Evolutionary conservation across 2,329 filamentous ascomycete species (phyloP).

Genomic region (Fusarium coffeatum): DNA sequence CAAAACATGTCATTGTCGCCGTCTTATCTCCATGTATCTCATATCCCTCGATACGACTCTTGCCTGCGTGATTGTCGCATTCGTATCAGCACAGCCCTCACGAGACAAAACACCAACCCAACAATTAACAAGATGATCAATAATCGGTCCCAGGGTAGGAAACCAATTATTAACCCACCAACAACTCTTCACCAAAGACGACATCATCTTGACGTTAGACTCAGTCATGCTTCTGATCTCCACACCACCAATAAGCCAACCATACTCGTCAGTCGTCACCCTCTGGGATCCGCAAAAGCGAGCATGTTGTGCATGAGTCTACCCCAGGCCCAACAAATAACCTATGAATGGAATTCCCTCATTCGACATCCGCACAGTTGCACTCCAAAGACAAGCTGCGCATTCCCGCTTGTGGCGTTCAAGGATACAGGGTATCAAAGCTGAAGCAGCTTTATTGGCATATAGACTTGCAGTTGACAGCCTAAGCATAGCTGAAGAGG

Average conservation of each 20-base stretch:
- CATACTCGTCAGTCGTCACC: conserved; percentile 4
- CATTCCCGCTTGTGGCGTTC: conserved; percentile 24
- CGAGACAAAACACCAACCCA: conserved; percentile 21
- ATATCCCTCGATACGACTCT: conserved; percentile 7
- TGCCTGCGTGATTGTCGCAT: conserved; percentile 14
- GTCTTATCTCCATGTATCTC: conserved; percentile 1
- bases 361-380: background rate
- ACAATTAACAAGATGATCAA: conserved; percentile 7
- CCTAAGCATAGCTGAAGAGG: background rate
- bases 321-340: conserved; percentile 30
- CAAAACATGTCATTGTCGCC: background rate
- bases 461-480: background rate
- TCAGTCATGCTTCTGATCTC: conserved; percentile 27
- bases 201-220: conserved; percentile 38
- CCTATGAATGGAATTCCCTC: conserved; percentile 20
- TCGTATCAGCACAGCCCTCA: conserved; percentile 26
- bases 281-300: conserved; percentile 37
- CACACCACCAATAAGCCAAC: conserved; percentile 32
- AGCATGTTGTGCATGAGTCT: conserved; percentile 41
- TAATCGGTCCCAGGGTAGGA: conserved; percentile 29
- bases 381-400: conserved; percentile 1
- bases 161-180: background rate
- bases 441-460: background rate
- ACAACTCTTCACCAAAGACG: conserved; percentile 8
- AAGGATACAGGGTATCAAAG: conserved; percentile 1